Base-by-base conservation (phyloP, 2,329 filamentous ascomycete genomes). In the Fusarium sp. region DNA sequence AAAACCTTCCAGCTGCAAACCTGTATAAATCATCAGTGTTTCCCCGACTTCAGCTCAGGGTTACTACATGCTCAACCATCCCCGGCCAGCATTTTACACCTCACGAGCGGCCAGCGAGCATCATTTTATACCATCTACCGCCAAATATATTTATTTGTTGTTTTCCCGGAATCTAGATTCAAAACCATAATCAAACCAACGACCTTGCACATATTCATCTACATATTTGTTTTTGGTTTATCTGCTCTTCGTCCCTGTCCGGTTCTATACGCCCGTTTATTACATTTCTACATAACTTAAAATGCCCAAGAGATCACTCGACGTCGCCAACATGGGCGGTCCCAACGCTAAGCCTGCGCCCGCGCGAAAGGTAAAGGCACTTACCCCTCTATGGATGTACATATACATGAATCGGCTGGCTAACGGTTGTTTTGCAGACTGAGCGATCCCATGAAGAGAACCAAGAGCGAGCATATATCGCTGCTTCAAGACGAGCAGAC, bases 381-480 rank as follows among this genome's bases (percentile, higher is more conserved):
- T 46, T 46, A 18, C 30, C n/a, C 34, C 41, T 51, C 27, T 29
- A 12, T 34, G 18, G 16, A 25, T 20, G 24, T 25, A 30, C 10
- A 10, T 32, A 11, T 51, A 42, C 9, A 22, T n/a, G 34, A 27
- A n/a, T 22, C 20, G 10, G 9, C n/a, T 25, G 4, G 30, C 42
- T 70, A 45, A 65, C 69, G 30, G 14, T 12, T 10, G 18, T 3
- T 51, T 13, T 41, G 18, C 61, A 93, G 88, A 92, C 90, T 5
- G 91, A 93, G 79, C 84, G 92, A 45, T 92, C 91, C 4, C 91
- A 94, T 69, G 91, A 92, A 73, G 92, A 94, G 79, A 94, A 95
- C 74, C 91, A 94, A 77, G 93, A 95, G 79, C 87, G 94, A 76
- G 94, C 94, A 24, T 98, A 97, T 78, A 96, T 98, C 73, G 94